Base-by-base conservation (phyloP, 2,329 filamentous ascomycete genomes). In the Mariannaea elegans region DNA sequence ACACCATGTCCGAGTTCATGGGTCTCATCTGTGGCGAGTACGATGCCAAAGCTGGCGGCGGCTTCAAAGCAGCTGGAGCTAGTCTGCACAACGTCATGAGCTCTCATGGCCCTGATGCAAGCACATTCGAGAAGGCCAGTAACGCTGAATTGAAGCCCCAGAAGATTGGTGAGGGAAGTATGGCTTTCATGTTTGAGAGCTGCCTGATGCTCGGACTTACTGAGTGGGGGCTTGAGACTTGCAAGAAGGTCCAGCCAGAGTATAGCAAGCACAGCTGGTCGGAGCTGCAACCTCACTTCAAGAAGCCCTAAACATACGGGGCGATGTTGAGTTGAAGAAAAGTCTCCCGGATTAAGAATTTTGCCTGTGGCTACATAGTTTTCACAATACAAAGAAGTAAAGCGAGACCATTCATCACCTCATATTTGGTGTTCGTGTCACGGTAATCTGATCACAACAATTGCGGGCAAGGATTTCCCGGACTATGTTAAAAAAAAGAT, bases 201-300 rank as follows among this genome's bases (percentile, higher is more conserved):
- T 87, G 82, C 56, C 71, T 90, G 50, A 90, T 91, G 87, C 80
- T 92, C 3, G 89, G 89, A 0, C 87, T 92, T 18, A 90, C 89
- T 2, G 86, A 90, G 52, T 92, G 89, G 89, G 89, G 88, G 1
- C 75, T 86, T 54, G 74, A 78, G 66, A 82, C 85, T 59, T 95
- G 83, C 57, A 73, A 77, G 62, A 85, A 84, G 74, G 80, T 85
- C 13, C 84, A 87, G 79, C 80, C 86, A 56, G 85, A 85, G 59
- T 95, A 95, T 71, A 92, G 87, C 71, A 84, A 87, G 42, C 89
- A 94, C 77, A 93, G 90, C 72, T 95, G 92, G 92, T 53, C 52
- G n/a, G 62, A 55, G 2, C 13, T 70, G 12, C 46, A 51, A 39
- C 64, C 67, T 3, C 66, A 69, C 23, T 69, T 69, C 1, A 64